Base-by-base conservation (phyloP, 768 basidiomycete genomes). In the Lentinula sp. region DNA sequence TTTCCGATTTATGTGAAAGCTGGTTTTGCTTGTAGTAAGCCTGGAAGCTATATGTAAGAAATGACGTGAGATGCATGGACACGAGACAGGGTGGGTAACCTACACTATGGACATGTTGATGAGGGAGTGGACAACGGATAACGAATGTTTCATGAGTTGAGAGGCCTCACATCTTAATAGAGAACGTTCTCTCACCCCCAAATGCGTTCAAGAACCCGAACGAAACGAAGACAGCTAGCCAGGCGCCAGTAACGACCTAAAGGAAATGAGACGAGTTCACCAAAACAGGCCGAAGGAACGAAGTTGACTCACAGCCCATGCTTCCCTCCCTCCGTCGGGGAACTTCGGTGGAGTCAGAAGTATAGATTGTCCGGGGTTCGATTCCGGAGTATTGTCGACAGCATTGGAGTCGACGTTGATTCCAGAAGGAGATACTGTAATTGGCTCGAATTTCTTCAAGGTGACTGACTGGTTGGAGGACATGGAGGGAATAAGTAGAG, bases 1-100 rank as follows among this genome's bases (percentile, higher is more conserved):
- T 67, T 18, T 65, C 60, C 2, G 67, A 66, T 49, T 64, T 50
- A n/a, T 61, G 53, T 39, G 62, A 55, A 32, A 70, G 62, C 18
- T 67, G 66, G 50, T 70, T 49, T 35, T 62, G 35, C 33, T 63
- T 56, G 46, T 70, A 70, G 45, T 65, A 70, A 46, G 66, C 65
- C 53, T 68, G 65, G 57, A 68, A 70, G 16, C 65, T 66, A 32
- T 28, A 53, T 18, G 16, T 28, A 39, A 4, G 36, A 51, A 41
- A 20, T 23, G 23, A 23, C 23, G 23, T 23, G 23, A 23, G 23
- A 23, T 23, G 23, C 23, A 23, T 23, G 23, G 23, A 23, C 23
- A 23, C 23, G 23, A 23, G 23, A 23, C 3, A 23, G 23, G 23
- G 23, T 23, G 23, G 23, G 56, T 32, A 54, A 52, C 23, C 15